A percentile compares a stretch with the other conserved stretches of the same genome.
Conservation (phyloP, 2,329 filamentous ascomycete genomes). For the Microcera coccophila region DNA sequence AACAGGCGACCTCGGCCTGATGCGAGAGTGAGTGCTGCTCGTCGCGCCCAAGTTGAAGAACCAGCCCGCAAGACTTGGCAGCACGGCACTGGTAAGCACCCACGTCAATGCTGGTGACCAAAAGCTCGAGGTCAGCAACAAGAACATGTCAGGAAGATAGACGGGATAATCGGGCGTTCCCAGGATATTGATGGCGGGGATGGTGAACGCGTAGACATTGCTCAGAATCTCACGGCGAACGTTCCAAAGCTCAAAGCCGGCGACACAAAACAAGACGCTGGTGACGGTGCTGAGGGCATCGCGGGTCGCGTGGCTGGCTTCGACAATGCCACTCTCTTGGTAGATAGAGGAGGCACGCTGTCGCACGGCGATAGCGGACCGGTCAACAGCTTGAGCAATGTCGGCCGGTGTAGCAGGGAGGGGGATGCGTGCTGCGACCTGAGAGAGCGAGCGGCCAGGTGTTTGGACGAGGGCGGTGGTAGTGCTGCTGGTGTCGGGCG, state of each 20-base stretch:
- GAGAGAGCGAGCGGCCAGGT: slow-evolving; percentile 49
- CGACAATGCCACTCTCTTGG: slow-evolving; percentile 62
- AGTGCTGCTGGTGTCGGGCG: no score
- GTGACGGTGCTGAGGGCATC: slow-evolving; percentile 68
- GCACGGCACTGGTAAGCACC: slow-evolving; percentile 64
- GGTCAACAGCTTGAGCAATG: slow-evolving; percentile 73
- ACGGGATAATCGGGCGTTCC: slow-evolving; percentile 58
- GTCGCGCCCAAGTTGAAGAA: slow-evolving; percentile 80
- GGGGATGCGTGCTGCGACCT: slow-evolving; percentile 58
- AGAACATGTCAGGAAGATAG: slow-evolving; percentile 74
- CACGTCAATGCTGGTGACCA: slow-evolving; percentile 80
- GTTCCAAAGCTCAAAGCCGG: slow-evolving; percentile 65
- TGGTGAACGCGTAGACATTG: slow-evolving; percentile 66
- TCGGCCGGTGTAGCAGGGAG: slow-evolving; percentile 77
- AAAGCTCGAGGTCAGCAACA: slow-evolving; percentile 71
- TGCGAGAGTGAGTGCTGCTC: slow-evolving; percentile 37
- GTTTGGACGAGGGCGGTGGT: slow-evolving; percentile 48
- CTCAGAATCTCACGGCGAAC: slow-evolving; percentile 69
- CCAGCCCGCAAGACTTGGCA: slow-evolving; percentile 73
- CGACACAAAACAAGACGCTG: slow-evolving; percentile 65
- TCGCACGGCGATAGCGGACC: slow-evolving; percentile 62
- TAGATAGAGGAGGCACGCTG: slow-evolving; percentile 62
- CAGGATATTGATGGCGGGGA: slow-evolving; percentile 58
- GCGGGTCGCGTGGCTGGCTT: slow-evolving; percentile 62
- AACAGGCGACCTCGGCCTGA: slow-evolving; percentile 37